Percentiles rank a stretch among this genome's conserved stretches.
Evolutionary conservation across 805 yeast genomes (phyloP).

Genomic region (Cyberlindnera mycetangii): DNA sequence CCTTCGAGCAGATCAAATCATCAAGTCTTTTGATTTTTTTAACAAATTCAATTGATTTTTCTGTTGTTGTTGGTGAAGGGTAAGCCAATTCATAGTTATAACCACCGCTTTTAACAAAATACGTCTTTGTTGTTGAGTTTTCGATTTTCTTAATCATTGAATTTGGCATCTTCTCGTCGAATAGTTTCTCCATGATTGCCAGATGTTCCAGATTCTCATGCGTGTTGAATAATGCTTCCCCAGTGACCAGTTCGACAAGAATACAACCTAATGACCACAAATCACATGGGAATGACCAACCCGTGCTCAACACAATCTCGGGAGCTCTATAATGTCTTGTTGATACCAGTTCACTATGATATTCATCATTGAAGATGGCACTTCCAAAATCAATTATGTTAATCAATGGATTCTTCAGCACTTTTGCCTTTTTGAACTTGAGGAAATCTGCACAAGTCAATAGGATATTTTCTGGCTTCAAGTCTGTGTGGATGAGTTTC

Average conservation of each 20-base stretch:
- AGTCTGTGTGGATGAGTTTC: conserved; percentile 89
- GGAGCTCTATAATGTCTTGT: conserved; percentile 98
- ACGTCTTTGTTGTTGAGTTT: conserved; percentile 7
- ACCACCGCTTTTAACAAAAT: conserved; percentile 14
- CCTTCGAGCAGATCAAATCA: conserved; percentile 38
- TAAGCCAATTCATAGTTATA: conserved; percentile 30
- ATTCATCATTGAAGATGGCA: conserved; percentile 91
- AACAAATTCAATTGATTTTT: conserved; percentile 37
- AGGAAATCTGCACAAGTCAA: conserved; percentile 24
- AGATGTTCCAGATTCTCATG: conserved; percentile 93
- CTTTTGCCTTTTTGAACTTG: conserved; percentile 31
- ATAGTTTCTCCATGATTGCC: conserved; percentile 88
- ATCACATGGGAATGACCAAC: conserved; percentile 97
- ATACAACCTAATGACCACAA: conserved; percentile 97
- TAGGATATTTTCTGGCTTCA: conserved; percentile 93
- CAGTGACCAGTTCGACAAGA: conserved; percentile 84
- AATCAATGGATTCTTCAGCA: conserved; percentile 74
- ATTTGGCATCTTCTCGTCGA: conserved; percentile 48
- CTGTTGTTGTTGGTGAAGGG: conserved; percentile 39
- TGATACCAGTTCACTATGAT: conserved; percentile 87
- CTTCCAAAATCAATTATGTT: conserved; percentile 97
- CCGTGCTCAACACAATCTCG: conserved; percentile 88
- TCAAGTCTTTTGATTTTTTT: conserved; percentile 41
- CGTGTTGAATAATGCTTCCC: conserved; percentile 91
- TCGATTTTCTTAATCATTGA: conserved; percentile 31